phyloP scores from a whole-genome alignment of 2,329 filamentous ascomycete species.

The Verticillium albo-atrum region DNA sequence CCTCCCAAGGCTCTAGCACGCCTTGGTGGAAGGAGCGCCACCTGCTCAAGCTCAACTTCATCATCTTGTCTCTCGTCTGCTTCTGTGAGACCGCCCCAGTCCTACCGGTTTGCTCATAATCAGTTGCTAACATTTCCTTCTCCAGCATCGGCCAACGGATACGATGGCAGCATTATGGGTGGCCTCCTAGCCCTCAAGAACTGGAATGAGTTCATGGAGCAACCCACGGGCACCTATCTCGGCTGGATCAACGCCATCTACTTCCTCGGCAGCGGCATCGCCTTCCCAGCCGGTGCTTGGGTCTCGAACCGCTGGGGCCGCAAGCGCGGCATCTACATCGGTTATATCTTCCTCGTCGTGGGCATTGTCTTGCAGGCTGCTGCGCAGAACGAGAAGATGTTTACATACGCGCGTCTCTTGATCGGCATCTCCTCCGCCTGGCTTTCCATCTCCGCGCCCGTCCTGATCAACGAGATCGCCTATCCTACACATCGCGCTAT shows the following conservation, averaged over 20 bases:
- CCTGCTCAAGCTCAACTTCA: conserved; percentile 38
- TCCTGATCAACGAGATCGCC: conserved; percentile 48
- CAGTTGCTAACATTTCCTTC: neutral
- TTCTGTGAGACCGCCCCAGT: conserved; percentile 7
- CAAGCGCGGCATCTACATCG: conserved; percentile 47
- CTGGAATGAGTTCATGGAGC: conserved; percentile 43
- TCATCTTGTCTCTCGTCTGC: conserved; percentile 24
- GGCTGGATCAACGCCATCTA: conserved; percentile 56
- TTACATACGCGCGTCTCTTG: conserved; percentile 51
- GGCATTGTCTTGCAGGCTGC: conserved; percentile 54
- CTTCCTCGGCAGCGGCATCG: conserved; percentile 52
- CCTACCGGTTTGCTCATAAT: neutral
- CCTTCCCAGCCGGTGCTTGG: conserved; percentile 52
- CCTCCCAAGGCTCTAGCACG: conserved; percentile 20
- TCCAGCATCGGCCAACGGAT: conserved; percentile 28
- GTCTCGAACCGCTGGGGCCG: conserved; percentile 53
- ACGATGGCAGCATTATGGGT: conserved; percentile 37
- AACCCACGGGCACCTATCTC: conserved; percentile 36
- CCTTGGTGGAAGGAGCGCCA: conserved; percentile 37
- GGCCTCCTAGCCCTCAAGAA: conserved; percentile 35
- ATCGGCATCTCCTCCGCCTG: conserved; percentile 39
- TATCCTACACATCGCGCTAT: conserved; percentile 45
- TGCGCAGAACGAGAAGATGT: conserved; percentile 31
- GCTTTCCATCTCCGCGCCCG: conserved; percentile 43
- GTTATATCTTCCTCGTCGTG: conserved; percentile 49